Evolutionary conservation across 2,329 filamentous ascomycete genomes (phyloP).

Genomic region (Pseudogymnoascus sp.): DNA sequence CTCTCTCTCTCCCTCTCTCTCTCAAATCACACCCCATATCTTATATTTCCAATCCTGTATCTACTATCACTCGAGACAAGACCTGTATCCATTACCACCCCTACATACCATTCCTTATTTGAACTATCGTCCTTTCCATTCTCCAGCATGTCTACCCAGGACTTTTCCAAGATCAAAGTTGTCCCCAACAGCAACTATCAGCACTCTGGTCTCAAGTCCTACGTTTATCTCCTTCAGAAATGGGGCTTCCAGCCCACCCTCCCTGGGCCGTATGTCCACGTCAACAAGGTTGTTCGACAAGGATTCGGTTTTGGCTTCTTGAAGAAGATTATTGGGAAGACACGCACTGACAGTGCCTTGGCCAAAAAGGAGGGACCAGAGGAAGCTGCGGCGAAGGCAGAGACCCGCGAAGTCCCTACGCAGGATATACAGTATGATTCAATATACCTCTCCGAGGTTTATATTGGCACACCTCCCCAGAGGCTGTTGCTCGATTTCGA

Average conservation of each 20-base stretch:
- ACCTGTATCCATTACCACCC: background rate
- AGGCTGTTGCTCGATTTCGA: conserved; percentile 60
- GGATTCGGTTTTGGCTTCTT: conserved; percentile 43
- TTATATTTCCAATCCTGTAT: background rate
- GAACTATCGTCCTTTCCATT: background rate
- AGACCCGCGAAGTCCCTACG: conserved; percentile 47
- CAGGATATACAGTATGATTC: conserved; percentile 64
- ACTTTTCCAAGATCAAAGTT: conserved; percentile 40
- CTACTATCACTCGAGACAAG: background rate
- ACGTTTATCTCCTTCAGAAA: conserved; percentile 55
- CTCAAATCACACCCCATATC: background rate
- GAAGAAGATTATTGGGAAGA: conserved; percentile 43
- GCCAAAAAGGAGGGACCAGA: conserved; percentile 37
- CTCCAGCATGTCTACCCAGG: conserved; percentile 27
- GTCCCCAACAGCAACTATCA: conserved; percentile 55
- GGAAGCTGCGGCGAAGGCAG: conserved; percentile 26
- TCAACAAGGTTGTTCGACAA: conserved; percentile 34
- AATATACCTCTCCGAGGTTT: conserved; percentile 57
- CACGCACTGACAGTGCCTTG: conserved; percentile 42
- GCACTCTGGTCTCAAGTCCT: conserved; percentile 55
- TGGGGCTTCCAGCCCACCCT: conserved; percentile 58
- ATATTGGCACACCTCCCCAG: conserved; percentile 60
- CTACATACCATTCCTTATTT: background rate
- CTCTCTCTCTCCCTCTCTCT: too few species aligned
- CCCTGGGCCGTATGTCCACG: conserved; percentile 54